phyloP scores from a whole-genome alignment of 2,329 filamentous ascomycete genomes.

The Colletotrichum sp. region DNA sequence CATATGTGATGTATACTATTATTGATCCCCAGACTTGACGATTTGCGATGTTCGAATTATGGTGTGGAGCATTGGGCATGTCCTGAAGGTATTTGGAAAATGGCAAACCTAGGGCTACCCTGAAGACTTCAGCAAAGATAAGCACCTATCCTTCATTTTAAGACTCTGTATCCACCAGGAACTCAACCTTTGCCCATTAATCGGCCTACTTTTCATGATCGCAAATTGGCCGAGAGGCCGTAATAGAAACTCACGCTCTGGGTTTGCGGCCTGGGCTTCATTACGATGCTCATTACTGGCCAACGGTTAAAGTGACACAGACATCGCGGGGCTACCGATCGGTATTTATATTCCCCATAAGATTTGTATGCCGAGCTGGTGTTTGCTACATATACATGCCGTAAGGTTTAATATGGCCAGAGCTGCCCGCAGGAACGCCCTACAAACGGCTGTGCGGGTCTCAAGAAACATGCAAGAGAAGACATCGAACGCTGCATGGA shows the following conservation, averaged over 20 bases:
- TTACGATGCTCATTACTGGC: neutral
- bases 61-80: neutral
- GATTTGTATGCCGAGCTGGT: neutral
- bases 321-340: neutral
- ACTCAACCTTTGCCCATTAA: neutral
- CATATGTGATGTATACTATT: neutral
- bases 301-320: neutral
- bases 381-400: neutral
- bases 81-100: neutral
- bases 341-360: neutral
- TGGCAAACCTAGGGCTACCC: neutral
- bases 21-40: neutral
- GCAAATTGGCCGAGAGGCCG: too few species aligned
- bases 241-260: neutral
- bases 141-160: neutral
- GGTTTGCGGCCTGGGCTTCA: neutral
- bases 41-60: fast-evolving
- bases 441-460: neutral
- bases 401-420: neutral
- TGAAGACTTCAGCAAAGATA: neutral
- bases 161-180: fast-evolving
- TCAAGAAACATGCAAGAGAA: neutral
- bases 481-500: conserved; percentile 8
- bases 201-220: neutral
- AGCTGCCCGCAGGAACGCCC: neutral